Evolutionary conservation across 768 basidiomycete species (phyloP).

Genomic region (Filobasidium floriforme): DNA sequence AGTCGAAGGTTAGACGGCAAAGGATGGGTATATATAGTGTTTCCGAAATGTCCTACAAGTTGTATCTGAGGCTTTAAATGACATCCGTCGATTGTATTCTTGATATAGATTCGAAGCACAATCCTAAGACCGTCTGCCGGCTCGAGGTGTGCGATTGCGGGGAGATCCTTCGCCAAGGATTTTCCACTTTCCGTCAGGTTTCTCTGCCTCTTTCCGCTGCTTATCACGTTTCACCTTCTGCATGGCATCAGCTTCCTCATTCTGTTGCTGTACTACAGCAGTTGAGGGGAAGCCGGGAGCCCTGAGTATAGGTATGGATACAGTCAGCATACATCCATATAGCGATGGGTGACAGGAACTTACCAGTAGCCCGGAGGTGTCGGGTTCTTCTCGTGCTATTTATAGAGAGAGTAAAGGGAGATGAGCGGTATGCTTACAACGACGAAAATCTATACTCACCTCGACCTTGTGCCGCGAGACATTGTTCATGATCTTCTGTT

Average conservation of each 20-base stretch:
- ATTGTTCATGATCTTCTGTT: conserved; percentile 33
- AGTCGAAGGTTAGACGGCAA: conserved; percentile 20
- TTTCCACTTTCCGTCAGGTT: not conserved
- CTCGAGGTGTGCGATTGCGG: too few relatives aligned
- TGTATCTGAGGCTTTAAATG: too few relatives aligned
- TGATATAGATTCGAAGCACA: too few relatives aligned
- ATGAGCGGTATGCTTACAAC: not conserved
- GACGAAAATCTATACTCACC: conserved; percentile 19
- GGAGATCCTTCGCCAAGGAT: not conserved
- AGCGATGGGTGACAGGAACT: not conserved
- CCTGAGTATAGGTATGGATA: conserved; percentile 35
- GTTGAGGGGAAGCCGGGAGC: conserved; percentile 85
- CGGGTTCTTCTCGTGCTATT: conserved; percentile 55
- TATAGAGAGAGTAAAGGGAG: conserved; percentile 3
- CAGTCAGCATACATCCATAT: not conserved
- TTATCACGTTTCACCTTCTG: conserved; percentile 57
- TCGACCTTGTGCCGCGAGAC: conserved; percentile 39
- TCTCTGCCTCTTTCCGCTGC: conserved; percentile 57
- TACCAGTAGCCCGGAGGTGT: conserved; percentile 78
- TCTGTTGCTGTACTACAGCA: conserved; percentile 66
- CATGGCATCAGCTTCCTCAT: conserved; percentile 64
- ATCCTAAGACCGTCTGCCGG: too few relatives aligned
- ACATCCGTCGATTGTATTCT: too few relatives aligned
- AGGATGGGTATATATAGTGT: not conserved
- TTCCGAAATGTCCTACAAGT: too few relatives aligned